Percentiles rank a stretch among this genome's conserved stretches.
Conservation (phyloP, 371 early-diverging fungal genomes). For the Mortierella sp. region DNA sequence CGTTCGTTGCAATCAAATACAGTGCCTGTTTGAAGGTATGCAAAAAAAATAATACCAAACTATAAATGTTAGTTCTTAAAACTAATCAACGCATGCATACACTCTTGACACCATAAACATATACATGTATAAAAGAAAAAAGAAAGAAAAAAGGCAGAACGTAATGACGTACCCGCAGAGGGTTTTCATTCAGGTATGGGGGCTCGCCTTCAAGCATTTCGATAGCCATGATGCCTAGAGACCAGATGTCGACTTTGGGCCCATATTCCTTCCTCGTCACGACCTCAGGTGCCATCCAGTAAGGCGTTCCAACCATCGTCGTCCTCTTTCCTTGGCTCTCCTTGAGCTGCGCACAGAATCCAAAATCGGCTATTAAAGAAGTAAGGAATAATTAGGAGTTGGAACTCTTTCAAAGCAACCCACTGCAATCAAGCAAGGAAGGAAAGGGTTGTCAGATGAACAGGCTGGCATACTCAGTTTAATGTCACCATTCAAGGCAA, state of each 20-base stretch:
- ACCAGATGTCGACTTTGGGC: conserved; percentile 97
- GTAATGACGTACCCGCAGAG: conserved; percentile 68
- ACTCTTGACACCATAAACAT: neutral
- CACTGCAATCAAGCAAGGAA: neutral
- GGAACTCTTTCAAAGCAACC: too few species aligned
- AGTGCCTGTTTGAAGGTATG: too few species aligned
- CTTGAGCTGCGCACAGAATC: conserved; percentile 93
- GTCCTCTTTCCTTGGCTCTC: conserved; percentile 84
- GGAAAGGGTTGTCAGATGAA: conserved; percentile 14
- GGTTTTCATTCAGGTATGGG: conserved; percentile 95
- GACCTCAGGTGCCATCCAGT: conserved; percentile 98
- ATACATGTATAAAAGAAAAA: neutral
- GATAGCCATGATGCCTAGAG: conserved; percentile 95
- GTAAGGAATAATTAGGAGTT: neutral
- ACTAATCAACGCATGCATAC: neutral
- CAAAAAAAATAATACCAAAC: neutral
- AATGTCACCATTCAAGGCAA: conserved; percentile 88
- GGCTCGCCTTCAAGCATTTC: conserved; percentile 96
- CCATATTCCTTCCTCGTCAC: conserved; percentile 95
- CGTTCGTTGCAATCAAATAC: conserved; percentile 96
- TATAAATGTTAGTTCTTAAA: neutral
- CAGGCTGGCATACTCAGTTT: conserved; percentile 92
- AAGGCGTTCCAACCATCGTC: conserved; percentile 94
- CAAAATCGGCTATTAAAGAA: conserved; percentile 83
- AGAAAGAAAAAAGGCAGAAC: neutral